A percentile compares a stretch with the other conserved stretches of the same genome.
Conservation (phyloP, 345 rosid species). For the Eucalyptus rudis region DNA sequence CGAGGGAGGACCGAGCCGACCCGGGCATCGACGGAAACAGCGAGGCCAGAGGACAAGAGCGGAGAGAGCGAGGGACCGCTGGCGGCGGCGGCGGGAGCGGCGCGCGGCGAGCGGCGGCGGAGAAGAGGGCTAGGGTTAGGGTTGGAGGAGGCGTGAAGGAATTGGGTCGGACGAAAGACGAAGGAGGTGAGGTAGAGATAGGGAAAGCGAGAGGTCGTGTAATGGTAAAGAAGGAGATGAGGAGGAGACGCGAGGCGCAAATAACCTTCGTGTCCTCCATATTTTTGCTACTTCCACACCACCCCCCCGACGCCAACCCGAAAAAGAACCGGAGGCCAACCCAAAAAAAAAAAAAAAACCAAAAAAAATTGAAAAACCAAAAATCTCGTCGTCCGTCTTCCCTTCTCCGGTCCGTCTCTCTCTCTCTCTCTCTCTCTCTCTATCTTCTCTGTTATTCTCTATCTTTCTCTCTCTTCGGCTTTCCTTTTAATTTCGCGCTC, state of each 20-base stretch:
- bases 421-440: too few species aligned
- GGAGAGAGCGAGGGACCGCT: not conserved
- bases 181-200: not conserved
- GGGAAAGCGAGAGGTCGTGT: constrained; percentile 15
- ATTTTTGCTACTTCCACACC: constrained; percentile 73
- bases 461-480: not conserved
- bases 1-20: not conserved
- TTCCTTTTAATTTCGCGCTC: not conserved
- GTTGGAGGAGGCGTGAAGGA: not conserved
- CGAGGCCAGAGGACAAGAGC: not conserved
- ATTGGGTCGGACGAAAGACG: not conserved
- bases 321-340: not conserved
- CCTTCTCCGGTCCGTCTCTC: not conserved
- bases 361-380: not conserved
- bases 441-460: not conserved
- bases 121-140: not conserved
- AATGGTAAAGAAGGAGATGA: not conserved
- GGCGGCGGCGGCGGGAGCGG: not conserved
- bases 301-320: not conserved
- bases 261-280: constrained; percentile 57
- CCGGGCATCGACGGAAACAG: not conserved
- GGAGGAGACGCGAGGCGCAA: constrained; percentile 3
- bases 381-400: not conserved
- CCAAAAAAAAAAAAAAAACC: not conserved
- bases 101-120: not conserved